Evolutionary conservation across 2,329 filamentous ascomycete genomes (phyloP).

Genomic region (Aspergillus ochraceoroseus): DNA sequence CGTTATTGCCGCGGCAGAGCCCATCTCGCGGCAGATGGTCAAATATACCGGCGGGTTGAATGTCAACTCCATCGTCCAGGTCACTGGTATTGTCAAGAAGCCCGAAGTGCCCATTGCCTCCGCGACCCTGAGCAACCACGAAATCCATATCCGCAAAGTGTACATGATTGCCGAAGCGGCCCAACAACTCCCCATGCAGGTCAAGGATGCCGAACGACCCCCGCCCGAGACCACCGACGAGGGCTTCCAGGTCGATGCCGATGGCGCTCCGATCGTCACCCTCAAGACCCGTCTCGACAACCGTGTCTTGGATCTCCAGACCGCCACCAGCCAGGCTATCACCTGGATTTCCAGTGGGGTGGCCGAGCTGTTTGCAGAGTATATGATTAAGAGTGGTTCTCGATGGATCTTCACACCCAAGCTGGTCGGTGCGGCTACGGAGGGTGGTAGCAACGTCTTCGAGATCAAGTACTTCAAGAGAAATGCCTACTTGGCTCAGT

Average conservation of each 20-base stretch:
- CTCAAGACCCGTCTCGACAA: slow-evolving; percentile 86
- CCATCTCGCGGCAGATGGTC: slow-evolving; percentile 80
- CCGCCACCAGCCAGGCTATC: slow-evolving; percentile 84
- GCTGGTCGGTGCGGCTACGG: slow-evolving; percentile 81
- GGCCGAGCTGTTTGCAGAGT: slow-evolving; percentile 68
- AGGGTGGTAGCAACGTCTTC: slow-evolving; percentile 92
- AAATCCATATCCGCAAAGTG: slow-evolving; percentile 83
- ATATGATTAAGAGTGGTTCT: slow-evolving; percentile 69
- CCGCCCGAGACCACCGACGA: slow-evolving; percentile 45
- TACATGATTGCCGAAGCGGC: slow-evolving; percentile 67
- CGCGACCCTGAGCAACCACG: slow-evolving; percentile 70
- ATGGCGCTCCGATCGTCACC: slow-evolving; percentile 63
- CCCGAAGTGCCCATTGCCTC: slow-evolving; percentile 85
- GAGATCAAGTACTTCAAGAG: slow-evolving; percentile 82
- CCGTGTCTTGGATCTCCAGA: slow-evolving; percentile 85
- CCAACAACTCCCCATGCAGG: slow-evolving; percentile 57
- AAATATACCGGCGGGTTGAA: slow-evolving; percentile 76
- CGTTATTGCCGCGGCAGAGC: slow-evolving; percentile 61
- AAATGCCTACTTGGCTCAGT: slow-evolving; percentile 65
- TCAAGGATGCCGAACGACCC: slow-evolving; percentile 50
- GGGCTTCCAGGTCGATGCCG: slow-evolving; percentile 47
- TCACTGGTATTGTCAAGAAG: slow-evolving; percentile 76
- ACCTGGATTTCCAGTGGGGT: slow-evolving; percentile 66
- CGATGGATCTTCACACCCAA: slow-evolving; percentile 84
- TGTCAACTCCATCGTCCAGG: slow-evolving; percentile 73